Percentiles rank a stretch among this genome's conserved stretches.
Conservation (phyloP, 2,329 filamentous ascomycete species). For the Colletotrichum orbiculare region DNA sequence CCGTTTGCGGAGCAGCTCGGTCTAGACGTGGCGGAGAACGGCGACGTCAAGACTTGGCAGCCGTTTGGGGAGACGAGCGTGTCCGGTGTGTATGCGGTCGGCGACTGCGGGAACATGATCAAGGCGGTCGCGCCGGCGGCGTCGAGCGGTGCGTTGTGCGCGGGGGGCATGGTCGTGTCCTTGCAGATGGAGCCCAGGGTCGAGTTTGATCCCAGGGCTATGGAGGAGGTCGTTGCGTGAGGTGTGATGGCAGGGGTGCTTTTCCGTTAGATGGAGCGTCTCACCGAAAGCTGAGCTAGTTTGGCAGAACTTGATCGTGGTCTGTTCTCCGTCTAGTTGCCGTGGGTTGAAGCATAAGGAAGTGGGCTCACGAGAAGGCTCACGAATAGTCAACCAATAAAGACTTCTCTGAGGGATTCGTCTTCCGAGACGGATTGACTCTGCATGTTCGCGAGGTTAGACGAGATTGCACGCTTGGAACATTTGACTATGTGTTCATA, state of each 20-base stretch:
- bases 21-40: conserved; percentile 53
- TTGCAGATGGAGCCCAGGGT: conserved; percentile 27
- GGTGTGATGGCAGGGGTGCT: not conserved
- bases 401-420: too few relatives aligned
- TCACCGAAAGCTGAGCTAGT: too few relatives aligned
- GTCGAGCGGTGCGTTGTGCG: conserved; percentile 44
- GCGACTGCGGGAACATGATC: conserved; percentile 56
- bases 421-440: too few relatives aligned
- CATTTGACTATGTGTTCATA: too few relatives aligned
- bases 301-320: too few relatives aligned
- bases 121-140: conserved; percentile 44
- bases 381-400: too few relatives aligned
- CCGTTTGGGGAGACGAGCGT: conserved; percentile 63
- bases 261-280: not conserved
- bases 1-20: conserved; percentile 56
- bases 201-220: conserved; percentile 10
- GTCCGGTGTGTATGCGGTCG: conserved; percentile 63
- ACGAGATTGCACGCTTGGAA: too few relatives aligned
- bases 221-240: conserved; percentile 9
- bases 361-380: too few relatives aligned
- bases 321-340: too few relatives aligned
- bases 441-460: too few relatives aligned
- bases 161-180: conserved; percentile 40
- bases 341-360: too few relatives aligned
- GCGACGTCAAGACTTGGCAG: conserved; percentile 54